phyloP scores from a whole-genome alignment of 176 grass and related monocot species.

The Bromus sterilis region DNA sequence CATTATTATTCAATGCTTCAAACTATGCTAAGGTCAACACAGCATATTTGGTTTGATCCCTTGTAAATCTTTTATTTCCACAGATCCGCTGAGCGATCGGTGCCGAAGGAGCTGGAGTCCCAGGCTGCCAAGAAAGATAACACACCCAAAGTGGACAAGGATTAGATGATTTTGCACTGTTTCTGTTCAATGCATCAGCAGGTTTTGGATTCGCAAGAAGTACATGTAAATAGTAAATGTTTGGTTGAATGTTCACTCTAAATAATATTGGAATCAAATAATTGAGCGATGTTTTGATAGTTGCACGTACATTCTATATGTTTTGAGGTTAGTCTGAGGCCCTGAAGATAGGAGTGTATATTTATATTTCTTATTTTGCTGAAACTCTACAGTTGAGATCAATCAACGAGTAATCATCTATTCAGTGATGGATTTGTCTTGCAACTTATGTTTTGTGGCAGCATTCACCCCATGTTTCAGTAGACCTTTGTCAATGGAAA shows the following conservation, averaged over 20 bases:
- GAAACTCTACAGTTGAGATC: neutral
- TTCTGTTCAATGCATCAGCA: neutral
- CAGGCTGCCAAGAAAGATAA: slow-evolving; percentile 58
- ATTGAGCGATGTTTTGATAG: neutral
- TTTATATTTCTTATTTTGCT: neutral
- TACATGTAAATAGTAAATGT: slow-evolving; percentile 9
- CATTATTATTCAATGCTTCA: neutral
- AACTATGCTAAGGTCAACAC: neutral
- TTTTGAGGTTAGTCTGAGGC: neutral
- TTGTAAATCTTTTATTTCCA: slow-evolving; percentile 2
- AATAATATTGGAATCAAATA: slow-evolving; percentile 15
- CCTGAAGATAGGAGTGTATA: neutral
- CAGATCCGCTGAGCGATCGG: slow-evolving; percentile 53
- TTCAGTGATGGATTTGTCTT: neutral
- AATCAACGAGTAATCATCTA: neutral
- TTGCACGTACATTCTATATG: neutral
- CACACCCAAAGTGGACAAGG: slow-evolving; percentile 55
- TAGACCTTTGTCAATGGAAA: neutral
- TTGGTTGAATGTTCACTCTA: slow-evolving; percentile 9
- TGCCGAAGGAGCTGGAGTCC: slow-evolving; percentile 55
- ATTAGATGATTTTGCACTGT: slow-evolving; percentile 17
- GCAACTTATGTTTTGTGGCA: neutral
- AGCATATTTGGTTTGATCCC: neutral
- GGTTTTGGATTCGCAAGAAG: neutral
- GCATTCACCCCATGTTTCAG: neutral